These are phyloP conservation scores for Emergomyces orientalis DNA, from an alignment of 2,329 filamentous ascomycete genomes.

Conservation along the genomic window DNA sequence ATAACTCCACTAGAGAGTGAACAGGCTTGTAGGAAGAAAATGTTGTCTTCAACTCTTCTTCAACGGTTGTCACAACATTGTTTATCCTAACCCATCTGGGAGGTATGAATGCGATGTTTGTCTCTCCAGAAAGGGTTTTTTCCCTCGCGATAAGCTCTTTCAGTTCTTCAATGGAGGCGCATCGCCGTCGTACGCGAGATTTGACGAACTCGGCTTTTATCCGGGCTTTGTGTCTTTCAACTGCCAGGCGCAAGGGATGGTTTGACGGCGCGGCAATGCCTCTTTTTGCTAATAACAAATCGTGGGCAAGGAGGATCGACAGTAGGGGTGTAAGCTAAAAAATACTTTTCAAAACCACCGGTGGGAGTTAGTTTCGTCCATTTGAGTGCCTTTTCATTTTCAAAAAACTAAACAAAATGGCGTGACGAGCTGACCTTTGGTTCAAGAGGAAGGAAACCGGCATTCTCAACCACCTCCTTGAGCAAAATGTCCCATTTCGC, in stretches of 20 bases:
- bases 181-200: slow-evolving; percentile 61
- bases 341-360: neutral
- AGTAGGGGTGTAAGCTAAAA: slow-evolving; percentile 67
- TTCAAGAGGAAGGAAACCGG: slow-evolving; percentile 67
- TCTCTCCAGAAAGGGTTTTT: slow-evolving; percentile 32
- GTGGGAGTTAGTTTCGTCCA: slow-evolving; percentile 10
- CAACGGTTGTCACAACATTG: slow-evolving; percentile 59
- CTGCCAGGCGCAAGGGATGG: slow-evolving; percentile 65
- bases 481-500: slow-evolving; percentile 84
- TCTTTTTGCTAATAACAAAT: slow-evolving; percentile 69
- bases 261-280: slow-evolving; percentile 72
- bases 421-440: slow-evolving; percentile 56
- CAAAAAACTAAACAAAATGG: slow-evolving; percentile 1
- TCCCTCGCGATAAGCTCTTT: slow-evolving; percentile 28
- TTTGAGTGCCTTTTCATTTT: neutral
- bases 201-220: slow-evolving; percentile 75
- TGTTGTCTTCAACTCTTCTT: slow-evolving; percentile 63
- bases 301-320: slow-evolving; percentile 74
- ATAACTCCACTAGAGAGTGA: slow-evolving; percentile 48
- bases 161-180: slow-evolving; percentile 58
- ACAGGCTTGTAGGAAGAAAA: slow-evolving; percentile 58
- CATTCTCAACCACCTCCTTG: slow-evolving; percentile 78
- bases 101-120: slow-evolving; percentile 40
- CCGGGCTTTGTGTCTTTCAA: slow-evolving; percentile 73
- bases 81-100: slow-evolving; percentile 94